Conservation (phyloP, 139 green algal species). For the Micromonas pusilla region DNA sequence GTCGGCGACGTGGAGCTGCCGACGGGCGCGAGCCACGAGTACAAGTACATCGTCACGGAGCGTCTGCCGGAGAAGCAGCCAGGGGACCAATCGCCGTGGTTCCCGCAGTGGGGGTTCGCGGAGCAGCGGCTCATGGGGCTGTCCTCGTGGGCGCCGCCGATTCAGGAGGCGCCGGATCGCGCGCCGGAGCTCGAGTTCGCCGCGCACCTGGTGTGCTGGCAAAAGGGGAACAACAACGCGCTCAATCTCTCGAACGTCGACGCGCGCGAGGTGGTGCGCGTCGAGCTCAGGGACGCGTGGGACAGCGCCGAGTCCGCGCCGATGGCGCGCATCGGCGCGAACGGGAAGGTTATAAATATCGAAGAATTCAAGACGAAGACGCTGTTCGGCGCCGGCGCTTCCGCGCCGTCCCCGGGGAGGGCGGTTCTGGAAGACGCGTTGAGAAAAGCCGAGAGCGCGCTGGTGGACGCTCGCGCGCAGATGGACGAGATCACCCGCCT, state of each 20-base stretch:
- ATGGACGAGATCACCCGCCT: too few relatives aligned
- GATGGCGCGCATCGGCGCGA: too few relatives aligned
- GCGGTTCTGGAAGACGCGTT: too few relatives aligned
- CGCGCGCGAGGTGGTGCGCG: neutral
- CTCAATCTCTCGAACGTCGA: neutral
- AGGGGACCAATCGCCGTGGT: neutral
- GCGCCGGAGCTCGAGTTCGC: too few relatives aligned
- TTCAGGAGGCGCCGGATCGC: too few relatives aligned
- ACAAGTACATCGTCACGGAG: constrained; percentile 3
- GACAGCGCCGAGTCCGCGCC: neutral
- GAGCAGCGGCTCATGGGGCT: neutral
- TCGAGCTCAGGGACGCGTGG: neutral
- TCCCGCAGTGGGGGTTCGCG: neutral
- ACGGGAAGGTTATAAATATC: too few relatives aligned
- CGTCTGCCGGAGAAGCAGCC: neutral
- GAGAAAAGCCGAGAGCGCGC: too few relatives aligned
- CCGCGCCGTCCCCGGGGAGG: too few relatives aligned
- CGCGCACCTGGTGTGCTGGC: neutral
- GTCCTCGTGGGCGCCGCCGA: too few relatives aligned
- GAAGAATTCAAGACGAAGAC: too few relatives aligned
- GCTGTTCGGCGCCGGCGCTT: too few relatives aligned
- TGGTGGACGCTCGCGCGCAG: too few relatives aligned
- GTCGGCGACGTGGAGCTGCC: neutral
- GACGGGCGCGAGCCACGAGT: neutral
- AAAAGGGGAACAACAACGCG: constrained; percentile 14